These are phyloP conservation scores for Cercospora zeae-maydis DNA, from an alignment of 2,329 filamentous ascomycete species.

Conservation along the genomic window DNA sequence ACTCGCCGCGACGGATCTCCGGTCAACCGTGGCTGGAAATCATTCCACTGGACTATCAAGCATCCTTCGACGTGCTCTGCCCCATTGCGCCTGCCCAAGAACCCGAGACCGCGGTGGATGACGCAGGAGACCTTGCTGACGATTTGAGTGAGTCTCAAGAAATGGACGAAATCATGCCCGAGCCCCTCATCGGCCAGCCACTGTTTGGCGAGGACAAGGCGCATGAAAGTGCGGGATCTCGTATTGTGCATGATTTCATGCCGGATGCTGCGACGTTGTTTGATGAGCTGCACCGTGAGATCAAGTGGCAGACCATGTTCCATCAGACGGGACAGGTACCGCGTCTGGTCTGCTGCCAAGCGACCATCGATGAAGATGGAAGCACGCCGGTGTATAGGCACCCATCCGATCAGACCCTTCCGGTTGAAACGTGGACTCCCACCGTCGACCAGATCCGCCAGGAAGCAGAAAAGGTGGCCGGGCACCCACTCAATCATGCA, in stretches of 20 bases:
- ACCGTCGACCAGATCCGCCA: constrained; percentile 66
- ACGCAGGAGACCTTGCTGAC: neutral
- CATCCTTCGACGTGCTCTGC: neutral
- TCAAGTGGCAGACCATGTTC: constrained; percentile 87
- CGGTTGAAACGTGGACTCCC: constrained; percentile 70
- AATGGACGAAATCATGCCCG: neutral
- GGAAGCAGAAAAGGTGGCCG: constrained; percentile 66
- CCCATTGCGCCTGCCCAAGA: neutral
- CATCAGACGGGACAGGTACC: constrained; percentile 91
- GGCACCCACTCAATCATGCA: constrained; percentile 83
- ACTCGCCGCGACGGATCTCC: constrained; percentile 17
- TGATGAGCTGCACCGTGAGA: constrained; percentile 65
- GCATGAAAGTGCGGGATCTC: constrained; percentile 65
- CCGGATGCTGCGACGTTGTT: constrained; percentile 62
- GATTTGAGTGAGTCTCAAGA: constrained; percentile 2
- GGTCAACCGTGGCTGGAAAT: constrained; percentile 23
- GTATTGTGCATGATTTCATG: constrained; percentile 67
- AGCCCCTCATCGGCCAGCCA: constrained; percentile 7
- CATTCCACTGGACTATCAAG: constrained; percentile 7
- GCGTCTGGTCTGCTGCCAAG: constrained; percentile 85
- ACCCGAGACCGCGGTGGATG: neutral
- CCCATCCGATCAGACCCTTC: constrained; percentile 81
- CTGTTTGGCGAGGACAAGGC: constrained; percentile 31
- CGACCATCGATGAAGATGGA: constrained; percentile 69
- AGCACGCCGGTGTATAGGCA: constrained; percentile 90